Base-by-base conservation (phyloP, 345 rosid genomes). In the Populus euphratica region DNA sequence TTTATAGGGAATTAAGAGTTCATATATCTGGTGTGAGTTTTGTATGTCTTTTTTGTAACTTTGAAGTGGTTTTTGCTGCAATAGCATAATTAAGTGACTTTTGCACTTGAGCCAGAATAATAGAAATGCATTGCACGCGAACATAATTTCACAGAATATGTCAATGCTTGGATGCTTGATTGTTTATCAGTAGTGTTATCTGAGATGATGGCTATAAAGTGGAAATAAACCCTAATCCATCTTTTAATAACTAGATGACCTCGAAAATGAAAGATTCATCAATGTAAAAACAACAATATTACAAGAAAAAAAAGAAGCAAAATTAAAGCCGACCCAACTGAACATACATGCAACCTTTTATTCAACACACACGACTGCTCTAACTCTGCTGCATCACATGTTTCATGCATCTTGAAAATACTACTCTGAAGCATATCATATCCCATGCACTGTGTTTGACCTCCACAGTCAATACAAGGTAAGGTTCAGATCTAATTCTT, bases 401-500 rank as follows among this genome's bases (percentile, higher is more conserved):
- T 18, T 56, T 33, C 23, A 70, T 67, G 41, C 44, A 31, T 35
- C 36, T 31, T 12, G 36, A 65, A 49, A 49, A 49, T 13, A 49
- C 20, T 49, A 49, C 18, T 49, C 54, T 18, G 5, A 49, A 16
- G 54, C 54, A 49, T 49, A 49, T 49, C 36, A 23, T 5, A 65
- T 5, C 14, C 44, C 35, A 13, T 67, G 17, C 36, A 20, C 41
- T 67, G 11, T 35, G 8, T 66, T 17, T 67, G n/a, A 29, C 17
- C 23, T 67, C 70, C 21, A 6, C 44, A 36, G 17, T 52, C 61
- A 52, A 7, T 52, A 73, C 44, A 38, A 72, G 17, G 73, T 13
- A 38, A 59, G 77, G 65, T 59, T 73, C 13, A 74, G 69, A 41
- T 79, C 29, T n/a, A 61, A 3, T 14, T 61, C 74, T 62, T 54